These are phyloP conservation scores for Periconia digitata DNA, from an alignment of 2,329 filamentous ascomycete genomes.

Conservation along the genomic window DNA sequence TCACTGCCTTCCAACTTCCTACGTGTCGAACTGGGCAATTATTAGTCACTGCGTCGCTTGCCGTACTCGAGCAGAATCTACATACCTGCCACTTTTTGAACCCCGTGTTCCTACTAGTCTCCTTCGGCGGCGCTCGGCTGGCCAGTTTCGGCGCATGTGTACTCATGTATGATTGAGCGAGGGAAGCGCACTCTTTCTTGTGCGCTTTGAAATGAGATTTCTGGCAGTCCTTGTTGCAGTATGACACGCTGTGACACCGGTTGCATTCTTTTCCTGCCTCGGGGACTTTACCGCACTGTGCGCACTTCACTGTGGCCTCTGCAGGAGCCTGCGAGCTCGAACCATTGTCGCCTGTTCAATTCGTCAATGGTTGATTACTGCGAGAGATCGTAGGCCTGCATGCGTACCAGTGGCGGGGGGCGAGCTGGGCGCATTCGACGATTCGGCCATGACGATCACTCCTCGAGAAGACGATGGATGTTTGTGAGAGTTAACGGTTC, in stretches of 20 bases:
- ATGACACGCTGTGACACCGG: constrained; percentile 42
- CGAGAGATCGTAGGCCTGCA: no score
- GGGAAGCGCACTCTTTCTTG: constrained; percentile 43
- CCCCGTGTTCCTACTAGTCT: constrained; percentile 35
- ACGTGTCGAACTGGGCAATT: no score
- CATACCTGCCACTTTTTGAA: constrained; percentile 46
- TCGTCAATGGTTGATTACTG: no score
- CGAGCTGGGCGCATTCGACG: no score
- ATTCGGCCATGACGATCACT: no score
- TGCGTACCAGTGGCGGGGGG: no score
- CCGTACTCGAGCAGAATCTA: no score
- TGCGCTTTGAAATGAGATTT: constrained; percentile 44
- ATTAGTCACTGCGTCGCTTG: no score
- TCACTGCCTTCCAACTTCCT: no score
- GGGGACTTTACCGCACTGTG: constrained; percentile 23
- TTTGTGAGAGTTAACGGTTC: no score
- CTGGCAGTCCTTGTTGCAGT: constrained; percentile 46
- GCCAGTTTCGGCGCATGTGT: constrained; percentile 44
- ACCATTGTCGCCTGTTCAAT: constrained; percentile 7
- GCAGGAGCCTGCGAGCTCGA: background rate
- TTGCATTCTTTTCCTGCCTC: constrained; percentile 39
- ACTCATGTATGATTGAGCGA: constrained; percentile 44
- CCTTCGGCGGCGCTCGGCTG: constrained; percentile 31
- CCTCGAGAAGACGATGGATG: no score
- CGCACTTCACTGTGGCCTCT: constrained; percentile 14